Evolutionary conservation across 441 rosid genomes (phyloP).

Genomic region (Bocquillonia castaneifolia): DNA sequence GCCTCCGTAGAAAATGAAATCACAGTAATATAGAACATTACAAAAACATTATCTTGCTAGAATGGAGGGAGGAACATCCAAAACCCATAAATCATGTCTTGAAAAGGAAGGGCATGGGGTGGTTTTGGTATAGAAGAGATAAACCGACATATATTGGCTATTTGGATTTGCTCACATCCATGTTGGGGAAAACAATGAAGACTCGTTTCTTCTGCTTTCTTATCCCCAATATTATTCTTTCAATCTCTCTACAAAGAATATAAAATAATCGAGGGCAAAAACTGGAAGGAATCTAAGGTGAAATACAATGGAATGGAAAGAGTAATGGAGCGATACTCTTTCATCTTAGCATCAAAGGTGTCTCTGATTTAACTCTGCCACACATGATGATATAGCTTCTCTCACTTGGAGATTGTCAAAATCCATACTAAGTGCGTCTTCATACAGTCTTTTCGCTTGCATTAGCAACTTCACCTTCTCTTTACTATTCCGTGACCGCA

Average conservation of each 20-base stretch:
- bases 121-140: too few species aligned
- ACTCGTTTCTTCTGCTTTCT: not conserved
- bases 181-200: not conserved
- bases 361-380: constrained; percentile 45
- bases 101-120: too few species aligned
- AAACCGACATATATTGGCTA: too few species aligned
- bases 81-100: too few species aligned
- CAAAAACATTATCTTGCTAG: too few species aligned
- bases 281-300: constrained; percentile 2
- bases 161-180: not conserved
- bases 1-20: too few species aligned
- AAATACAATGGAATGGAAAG: not conserved
- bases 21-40: too few species aligned
- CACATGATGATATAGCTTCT: constrained; percentile 52
- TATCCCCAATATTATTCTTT: not conserved
- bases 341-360: constrained; percentile 9
- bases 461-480: constrained; percentile 58
- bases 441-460: constrained; percentile 60
- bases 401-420: constrained; percentile 42
- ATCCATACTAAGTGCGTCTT: constrained; percentile 65
- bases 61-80: too few species aligned
- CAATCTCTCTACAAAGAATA: not conserved
- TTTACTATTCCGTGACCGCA: constrained; percentile 43
- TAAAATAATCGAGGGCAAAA: not conserved
- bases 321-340: not conserved